Evolutionary conservation across 768 basidiomycete species (phyloP), one percentile per base, ranked within the genome.

Genomic region (Amanita inopinata): DNA sequence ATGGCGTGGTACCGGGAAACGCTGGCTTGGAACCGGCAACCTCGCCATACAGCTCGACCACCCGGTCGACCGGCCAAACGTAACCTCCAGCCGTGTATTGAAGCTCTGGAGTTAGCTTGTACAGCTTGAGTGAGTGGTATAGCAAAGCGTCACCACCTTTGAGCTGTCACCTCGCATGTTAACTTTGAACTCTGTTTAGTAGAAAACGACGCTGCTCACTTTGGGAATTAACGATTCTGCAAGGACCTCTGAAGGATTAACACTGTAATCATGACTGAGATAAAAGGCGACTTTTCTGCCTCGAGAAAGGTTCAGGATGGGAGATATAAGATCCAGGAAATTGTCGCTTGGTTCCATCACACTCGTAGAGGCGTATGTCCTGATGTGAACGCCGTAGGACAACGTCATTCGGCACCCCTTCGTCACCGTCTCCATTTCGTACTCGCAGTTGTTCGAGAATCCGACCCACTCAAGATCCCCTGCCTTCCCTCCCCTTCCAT

Each of bases 41-140:
- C 28, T 78, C 74, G 39, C 64, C 64, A 28, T 67, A 67, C 43
- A 74, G 70, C 52, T 87, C 82, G 14, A 87, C 79, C 0, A 74
- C 71, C 38, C 74, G 73, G 52, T 83, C 80, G 18, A 75, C 66
- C 0, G 84, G 78, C 86, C 87, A 89, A 47, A 89, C 68, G 56
- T 82, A 87, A 14, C 84, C 84, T 1, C 84, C 85, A 23, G 87
- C 86, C 12, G 79, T 76, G 80, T 83, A 89, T 46, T 82, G 82
- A 1, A 89, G 69, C 47, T 82, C 82, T 0, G 83, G 82, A 1
- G 63, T 58, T 34, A 89, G 74, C 46, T 86, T 86, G 66, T 78
- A 85, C 28, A 80, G 58, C 57, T 83, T 85, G 56, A 88, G 61
- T 2, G 84, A 80, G 39, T 84, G 81, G 56, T 84, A 86, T 5